Percentiles rank a stretch among this genome's conserved stretches.
Conservation (phyloP, 2,329 filamentous ascomycete genomes). For the Arthroderma sp. region DNA sequence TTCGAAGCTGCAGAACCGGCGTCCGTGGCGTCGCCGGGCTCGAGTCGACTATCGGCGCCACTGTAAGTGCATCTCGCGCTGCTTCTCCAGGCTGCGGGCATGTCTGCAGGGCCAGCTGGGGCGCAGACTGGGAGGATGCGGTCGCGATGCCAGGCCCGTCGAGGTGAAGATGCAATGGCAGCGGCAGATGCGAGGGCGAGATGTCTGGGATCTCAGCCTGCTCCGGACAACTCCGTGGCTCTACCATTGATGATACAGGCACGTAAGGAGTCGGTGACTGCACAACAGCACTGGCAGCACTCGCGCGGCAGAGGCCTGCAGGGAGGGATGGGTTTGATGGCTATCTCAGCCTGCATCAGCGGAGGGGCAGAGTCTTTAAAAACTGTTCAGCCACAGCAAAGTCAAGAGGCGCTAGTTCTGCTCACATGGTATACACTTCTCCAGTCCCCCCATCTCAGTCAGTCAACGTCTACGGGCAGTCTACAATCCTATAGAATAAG, state of each 20-base stretch:
- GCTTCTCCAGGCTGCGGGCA: not conserved
- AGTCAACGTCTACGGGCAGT: no score
- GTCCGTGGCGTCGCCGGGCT: conserved; percentile 7
- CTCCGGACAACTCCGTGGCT: conserved; percentile 1
- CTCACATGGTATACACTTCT: no score
- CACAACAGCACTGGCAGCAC: not conserved
- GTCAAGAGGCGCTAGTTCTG: no score
- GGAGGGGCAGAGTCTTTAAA: not conserved
- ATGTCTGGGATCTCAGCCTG: not conserved
- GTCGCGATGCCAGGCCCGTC: not conserved
- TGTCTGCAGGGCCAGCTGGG: not conserved
- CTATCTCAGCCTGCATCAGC: not conserved
- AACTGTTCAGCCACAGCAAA: no score
- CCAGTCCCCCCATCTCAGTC: no score
- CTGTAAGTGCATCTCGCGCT: not conserved
- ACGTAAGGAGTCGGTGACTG: not conserved
- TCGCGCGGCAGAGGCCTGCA: conserved; percentile 3
- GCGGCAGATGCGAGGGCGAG: not conserved
- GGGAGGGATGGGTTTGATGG: not conserved
- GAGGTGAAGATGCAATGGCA: no score
- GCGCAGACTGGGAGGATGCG: not conserved
- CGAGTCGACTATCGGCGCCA: not conserved
- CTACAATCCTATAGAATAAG: no score
- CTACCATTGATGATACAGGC: conserved; percentile 1
- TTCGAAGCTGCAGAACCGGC: conserved; percentile 12